Percentiles rank a stretch among this genome's conserved stretches.
These are phyloP conservation scores for Heritiera fomes DNA, from an alignment of 345 rosid species.

Conservation along the genomic window DNA sequence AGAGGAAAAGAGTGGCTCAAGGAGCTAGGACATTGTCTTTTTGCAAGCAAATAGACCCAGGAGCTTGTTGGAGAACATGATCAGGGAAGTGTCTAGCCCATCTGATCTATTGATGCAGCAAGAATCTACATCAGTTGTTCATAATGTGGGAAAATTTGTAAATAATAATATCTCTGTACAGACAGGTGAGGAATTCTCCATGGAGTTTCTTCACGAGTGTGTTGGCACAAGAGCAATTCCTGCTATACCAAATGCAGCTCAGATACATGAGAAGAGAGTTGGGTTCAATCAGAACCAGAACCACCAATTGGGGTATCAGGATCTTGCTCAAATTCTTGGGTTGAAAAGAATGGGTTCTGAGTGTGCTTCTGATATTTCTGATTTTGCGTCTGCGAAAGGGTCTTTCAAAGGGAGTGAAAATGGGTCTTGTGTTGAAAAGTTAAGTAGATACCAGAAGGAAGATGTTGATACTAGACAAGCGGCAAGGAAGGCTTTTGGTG, in stretches of 20 bases:
- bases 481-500: slow-evolving; percentile 43
- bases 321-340: slow-evolving; percentile 47
- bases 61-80: slow-evolving; percentile 27
- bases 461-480: slow-evolving; percentile 32
- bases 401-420: slow-evolving; percentile 35
- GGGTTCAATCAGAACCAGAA: slow-evolving; percentile 34
- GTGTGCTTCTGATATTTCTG: slow-evolving; percentile 47
- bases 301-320: slow-evolving; percentile 37
- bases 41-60: slow-evolving; percentile 21
- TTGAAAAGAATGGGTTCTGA: slow-evolving; percentile 51
- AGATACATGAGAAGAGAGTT: slow-evolving; percentile 27
- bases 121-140: slow-evolving; percentile 27
- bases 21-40: slow-evolving; percentile 19
- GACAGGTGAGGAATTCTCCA: slow-evolving; percentile 62
- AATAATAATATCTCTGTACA: slow-evolving; percentile 46
- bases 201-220: slow-evolving; percentile 57
- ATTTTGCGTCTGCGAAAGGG: slow-evolving; percentile 41
- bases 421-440: slow-evolving; percentile 35
- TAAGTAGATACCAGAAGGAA: slow-evolving; percentile 31
- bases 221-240: slow-evolving; percentile 30
- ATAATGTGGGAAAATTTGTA: slow-evolving; percentile 30
- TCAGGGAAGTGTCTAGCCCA: slow-evolving; percentile 33
- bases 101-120: slow-evolving; percentile 37
- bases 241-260: slow-evolving; percentile 18
- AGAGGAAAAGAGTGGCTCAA: slow-evolving; percentile 21